These are phyloP conservation scores for Nakazawaea siamensis DNA, from an alignment of 805 yeast species.

Conservation along the genomic window DNA sequence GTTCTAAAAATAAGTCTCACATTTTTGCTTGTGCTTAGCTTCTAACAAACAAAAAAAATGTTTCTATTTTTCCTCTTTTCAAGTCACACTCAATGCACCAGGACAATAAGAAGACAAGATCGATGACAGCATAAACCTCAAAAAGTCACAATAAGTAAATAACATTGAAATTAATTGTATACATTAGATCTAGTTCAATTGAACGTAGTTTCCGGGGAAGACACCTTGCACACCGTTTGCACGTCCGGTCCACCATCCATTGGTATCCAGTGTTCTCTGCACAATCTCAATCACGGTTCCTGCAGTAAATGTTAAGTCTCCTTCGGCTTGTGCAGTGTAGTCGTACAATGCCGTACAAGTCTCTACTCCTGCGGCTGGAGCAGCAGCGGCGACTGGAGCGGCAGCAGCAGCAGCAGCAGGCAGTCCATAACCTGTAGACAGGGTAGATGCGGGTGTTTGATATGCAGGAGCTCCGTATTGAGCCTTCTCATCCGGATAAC, in stretches of 20 bases:
- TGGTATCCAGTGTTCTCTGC: slow-evolving; percentile 73
- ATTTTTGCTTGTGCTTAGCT: too few species aligned
- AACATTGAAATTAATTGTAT: too few species aligned
- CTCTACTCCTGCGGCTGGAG: slow-evolving; percentile 32
- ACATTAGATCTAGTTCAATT: slow-evolving; percentile 44
- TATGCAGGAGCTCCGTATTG: slow-evolving; percentile 15
- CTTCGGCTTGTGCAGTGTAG: slow-evolving; percentile 86
- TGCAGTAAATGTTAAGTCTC: slow-evolving; percentile 81
- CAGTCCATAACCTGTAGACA: slow-evolving; percentile 13
- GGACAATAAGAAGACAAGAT: too few species aligned
- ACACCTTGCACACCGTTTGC: slow-evolving; percentile 81
- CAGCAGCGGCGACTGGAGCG: slow-evolving; percentile 19
- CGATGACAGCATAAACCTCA: too few species aligned
- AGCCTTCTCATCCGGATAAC: slow-evolving; percentile 19
- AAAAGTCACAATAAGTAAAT: too few species aligned
- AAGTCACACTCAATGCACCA: too few species aligned
- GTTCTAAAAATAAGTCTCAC: too few species aligned
- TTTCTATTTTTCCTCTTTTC: too few species aligned
- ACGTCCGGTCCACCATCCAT: slow-evolving; percentile 98
- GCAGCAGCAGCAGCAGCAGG: slow-evolving; percentile 16
- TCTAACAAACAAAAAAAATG: too few species aligned
- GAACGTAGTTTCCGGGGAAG: slow-evolving; percentile 96
- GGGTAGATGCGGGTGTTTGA: slow-evolving; percentile 15
- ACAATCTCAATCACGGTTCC: slow-evolving; percentile 82
- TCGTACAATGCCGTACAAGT: slow-evolving; percentile 89